Conservation (phyloP, 345 rosid species). For the Cardamine occulta region DNA sequence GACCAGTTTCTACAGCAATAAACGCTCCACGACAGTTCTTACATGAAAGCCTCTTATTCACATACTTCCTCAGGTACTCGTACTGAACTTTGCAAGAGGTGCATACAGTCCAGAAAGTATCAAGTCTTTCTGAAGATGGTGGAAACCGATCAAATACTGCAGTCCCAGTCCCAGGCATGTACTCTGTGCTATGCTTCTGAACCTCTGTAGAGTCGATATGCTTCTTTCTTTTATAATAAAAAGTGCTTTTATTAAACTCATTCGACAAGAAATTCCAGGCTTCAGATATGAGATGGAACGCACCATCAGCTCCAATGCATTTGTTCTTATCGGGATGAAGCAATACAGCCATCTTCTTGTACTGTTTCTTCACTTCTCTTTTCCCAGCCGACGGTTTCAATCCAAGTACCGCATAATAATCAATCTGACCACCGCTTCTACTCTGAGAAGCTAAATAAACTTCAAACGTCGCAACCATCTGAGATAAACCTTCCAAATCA, state of each 20-base stretch:
- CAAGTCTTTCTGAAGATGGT: slow-evolving; percentile 63
- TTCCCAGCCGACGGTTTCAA: slow-evolving; percentile 88
- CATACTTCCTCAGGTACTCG: slow-evolving; percentile 94
- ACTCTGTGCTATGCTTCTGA: slow-evolving; percentile 47
- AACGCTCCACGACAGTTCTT: slow-evolving; percentile 98
- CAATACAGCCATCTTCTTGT: slow-evolving; percentile 85
- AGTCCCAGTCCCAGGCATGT: slow-evolving; percentile 53
- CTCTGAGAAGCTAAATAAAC: slow-evolving; percentile 81
- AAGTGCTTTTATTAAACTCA: slow-evolving; percentile 66
- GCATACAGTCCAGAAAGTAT: slow-evolving; percentile 98
- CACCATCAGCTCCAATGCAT: slow-evolving; percentile 93
- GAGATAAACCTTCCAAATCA: slow-evolving; percentile 84
- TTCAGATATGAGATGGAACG: slow-evolving; percentile 91
- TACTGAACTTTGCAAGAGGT: slow-evolving; percentile 98
- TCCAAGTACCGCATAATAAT: slow-evolving; percentile 86
- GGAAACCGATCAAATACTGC: slow-evolving; percentile 55
- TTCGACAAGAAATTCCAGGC: slow-evolving; percentile 88
- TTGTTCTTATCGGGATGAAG: slow-evolving; percentile 90
- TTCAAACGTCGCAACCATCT: slow-evolving; percentile 95
- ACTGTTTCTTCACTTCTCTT: slow-evolving; percentile 88
- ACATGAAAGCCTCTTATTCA: slow-evolving; percentile 94
- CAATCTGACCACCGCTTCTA: slow-evolving; percentile 65
- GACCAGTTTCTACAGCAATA: slow-evolving; percentile 82
- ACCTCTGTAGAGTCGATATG: slow-evolving; percentile 53
- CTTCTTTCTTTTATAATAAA: slow-evolving; percentile 65